These are phyloP conservation scores for Flaveria robusta DNA, from an alignment of 129 eudicot genomes.

Conservation along the genomic window DNA sequence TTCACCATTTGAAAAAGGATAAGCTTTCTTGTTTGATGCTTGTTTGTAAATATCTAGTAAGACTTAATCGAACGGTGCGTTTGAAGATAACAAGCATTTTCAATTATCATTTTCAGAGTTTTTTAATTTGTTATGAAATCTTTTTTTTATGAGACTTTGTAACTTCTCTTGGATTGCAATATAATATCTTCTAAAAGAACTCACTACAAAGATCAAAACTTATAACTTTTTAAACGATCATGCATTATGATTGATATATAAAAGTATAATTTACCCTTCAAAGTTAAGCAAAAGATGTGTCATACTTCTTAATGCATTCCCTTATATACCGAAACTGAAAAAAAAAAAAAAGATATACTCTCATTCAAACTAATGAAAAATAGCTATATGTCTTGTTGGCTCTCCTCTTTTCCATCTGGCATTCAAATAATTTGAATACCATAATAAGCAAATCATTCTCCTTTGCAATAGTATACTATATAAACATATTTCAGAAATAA, in stretches of 20 bases:
- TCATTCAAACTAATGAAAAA: background rate
- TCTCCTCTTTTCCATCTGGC: background rate
- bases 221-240: background rate
- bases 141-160: background rate
- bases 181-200: background rate
- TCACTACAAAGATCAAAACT: background rate
- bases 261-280: background rate
- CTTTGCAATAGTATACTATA: background rate
- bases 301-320: background rate
- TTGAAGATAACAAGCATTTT: no score
- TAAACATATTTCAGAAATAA: background rate
- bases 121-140: background rate
- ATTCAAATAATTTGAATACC: no score
- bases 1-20: no score
- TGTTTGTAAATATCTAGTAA: no score
- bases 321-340: no score
- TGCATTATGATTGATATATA: background rate
- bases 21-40: no score
- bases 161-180: background rate
- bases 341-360: background rate
- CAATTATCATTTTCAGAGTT: background rate
- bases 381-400: background rate
- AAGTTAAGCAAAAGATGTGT: background rate
- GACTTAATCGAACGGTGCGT: no score
- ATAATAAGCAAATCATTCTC: background rate